Percentiles rank a stretch among this genome's conserved stretches.
These are phyloP conservation scores for Bipolaris gigantea DNA, from an alignment of 2,329 filamentous ascomycete species.

Conservation along the genomic window DNA sequence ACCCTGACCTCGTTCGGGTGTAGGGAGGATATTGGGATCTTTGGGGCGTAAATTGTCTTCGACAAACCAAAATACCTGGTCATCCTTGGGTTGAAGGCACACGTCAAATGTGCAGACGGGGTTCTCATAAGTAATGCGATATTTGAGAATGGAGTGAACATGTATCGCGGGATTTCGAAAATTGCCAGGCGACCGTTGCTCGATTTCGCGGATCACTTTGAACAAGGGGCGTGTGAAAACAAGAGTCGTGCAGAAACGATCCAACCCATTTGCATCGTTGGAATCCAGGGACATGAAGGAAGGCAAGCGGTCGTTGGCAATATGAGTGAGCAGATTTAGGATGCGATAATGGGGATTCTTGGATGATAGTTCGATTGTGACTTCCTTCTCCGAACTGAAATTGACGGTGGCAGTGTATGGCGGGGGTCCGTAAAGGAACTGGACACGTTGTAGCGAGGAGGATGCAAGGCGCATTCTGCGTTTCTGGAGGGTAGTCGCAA, in stretches of 20 bases:
- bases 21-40: slow-evolving; percentile 27
- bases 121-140: slow-evolving; percentile 46
- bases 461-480: slow-evolving; percentile 60
- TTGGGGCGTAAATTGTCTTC: slow-evolving; percentile 35
- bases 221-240: slow-evolving; percentile 66
- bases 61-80: slow-evolving; percentile 44
- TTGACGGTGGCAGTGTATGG: slow-evolving; percentile 59
- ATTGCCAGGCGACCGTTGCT: slow-evolving; percentile 50
- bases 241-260: slow-evolving; percentile 61
- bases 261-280: slow-evolving; percentile 52
- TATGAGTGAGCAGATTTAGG: slow-evolving; percentile 59
- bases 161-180: slow-evolving; percentile 38
- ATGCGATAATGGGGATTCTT: slow-evolving; percentile 70
- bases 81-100: slow-evolving; percentile 35
- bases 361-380: slow-evolving; percentile 62
- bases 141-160: slow-evolving; percentile 40
- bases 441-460: slow-evolving; percentile 60
- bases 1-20: slow-evolving; percentile 26
- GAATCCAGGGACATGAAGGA: slow-evolving; percentile 60
- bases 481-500: slow-evolving; percentile 65
- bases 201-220: slow-evolving; percentile 62
- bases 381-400: slow-evolving; percentile 52
- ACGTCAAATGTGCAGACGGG: slow-evolving; percentile 48
- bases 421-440: slow-evolving; percentile 66
- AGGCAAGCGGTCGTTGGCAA: slow-evolving; percentile 62